Percentiles rank a stretch among this genome's conserved stretches.
These are phyloP conservation scores for Acanthochlamys bracteata DNA, from an alignment of 106 monocot species.

Conservation along the genomic window DNA sequence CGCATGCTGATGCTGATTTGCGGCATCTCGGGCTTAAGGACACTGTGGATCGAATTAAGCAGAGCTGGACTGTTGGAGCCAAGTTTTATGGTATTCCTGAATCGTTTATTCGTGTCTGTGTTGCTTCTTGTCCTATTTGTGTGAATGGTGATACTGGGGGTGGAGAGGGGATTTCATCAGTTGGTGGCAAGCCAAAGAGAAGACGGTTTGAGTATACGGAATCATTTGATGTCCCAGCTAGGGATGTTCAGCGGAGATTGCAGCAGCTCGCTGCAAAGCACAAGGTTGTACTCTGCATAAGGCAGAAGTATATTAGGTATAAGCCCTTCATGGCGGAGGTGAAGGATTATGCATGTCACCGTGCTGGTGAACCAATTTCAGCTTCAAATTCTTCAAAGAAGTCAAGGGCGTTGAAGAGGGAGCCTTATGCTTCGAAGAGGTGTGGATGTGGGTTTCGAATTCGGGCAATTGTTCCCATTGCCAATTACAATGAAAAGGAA, in stretches of 20 bases:
- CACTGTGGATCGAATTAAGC: constrained; percentile 87
- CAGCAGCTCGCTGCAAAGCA: constrained; percentile 94
- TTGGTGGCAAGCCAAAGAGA: constrained; percentile 38
- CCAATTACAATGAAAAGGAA: constrained; percentile 95
- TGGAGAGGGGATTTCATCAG: not conserved
- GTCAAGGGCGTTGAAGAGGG: constrained; percentile 68
- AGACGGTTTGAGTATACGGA: constrained; percentile 93
- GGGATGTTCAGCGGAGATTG: constrained; percentile 62
- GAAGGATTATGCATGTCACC: constrained; percentile 96
- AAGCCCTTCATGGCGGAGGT: constrained; percentile 99
- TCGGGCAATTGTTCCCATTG: constrained; percentile 87
- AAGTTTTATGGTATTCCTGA: constrained; percentile 98
- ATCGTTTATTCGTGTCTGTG: constrained; percentile 76
- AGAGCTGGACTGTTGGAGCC: constrained; percentile 93
- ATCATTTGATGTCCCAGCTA: constrained; percentile 84
- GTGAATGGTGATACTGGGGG: constrained; percentile 3
- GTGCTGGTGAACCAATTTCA: constrained; percentile 82
- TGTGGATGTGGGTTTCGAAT: constrained; percentile 96
- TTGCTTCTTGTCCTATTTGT: constrained; percentile 71
- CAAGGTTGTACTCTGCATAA: constrained; percentile 90
- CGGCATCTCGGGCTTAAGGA: constrained; percentile 90
- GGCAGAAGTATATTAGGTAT: constrained; percentile 94
- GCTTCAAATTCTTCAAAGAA: constrained; percentile 46
- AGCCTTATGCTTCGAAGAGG: constrained; percentile 90
- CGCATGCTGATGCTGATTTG: constrained; percentile 84